Base-by-base conservation (phyloP, 495 filamentous ascomycete species). In the Pyronema domesticum region DNA sequence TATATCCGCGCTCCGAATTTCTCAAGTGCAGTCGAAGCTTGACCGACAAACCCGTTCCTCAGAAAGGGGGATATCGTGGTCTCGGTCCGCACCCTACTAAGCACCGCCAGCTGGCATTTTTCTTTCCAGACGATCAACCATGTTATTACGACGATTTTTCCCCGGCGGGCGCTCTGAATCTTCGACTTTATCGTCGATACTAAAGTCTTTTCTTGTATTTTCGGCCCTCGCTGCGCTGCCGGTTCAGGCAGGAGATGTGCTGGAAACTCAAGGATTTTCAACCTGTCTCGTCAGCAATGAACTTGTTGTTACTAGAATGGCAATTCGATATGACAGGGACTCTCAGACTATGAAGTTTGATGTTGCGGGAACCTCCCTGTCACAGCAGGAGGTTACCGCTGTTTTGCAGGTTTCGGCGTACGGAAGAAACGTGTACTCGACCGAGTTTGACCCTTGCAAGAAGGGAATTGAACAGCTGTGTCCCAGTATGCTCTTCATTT, bases 361-460 rank as follows among this genome's bases (percentile, higher is more conserved):
- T 65, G 76, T 95, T 37, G 78, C 80, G 51, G 91, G 89, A 46
- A 80, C 78, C 47, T 95, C 83, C 62, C 66, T 68, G 52, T 75
- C 75, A 63, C 68, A 74, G 48, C 83, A 91, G 68, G 89, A 94
- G 60, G 86, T 98, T 43, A 83, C 76, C 54, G 89, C 86, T 7
- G 66, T 75, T 13, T 70, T 98, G 49, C 77, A 77, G 43, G 84
- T 95, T 39, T 84, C 75, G 34, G 91, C 91, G 7, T 95, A 95
- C 59, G 91, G 91, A 51, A 80, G 79, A 46, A 65, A 86, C 58
- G 75, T 96, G 19, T 95, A 94, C 68, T 71, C 73, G 11, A 85
- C 83, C 49, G 67, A 68, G 7, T 95, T 98, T 65, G 80, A 94
- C 58, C 91, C 91, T 23, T 98, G 91, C 61, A 72, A 79, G 15